These are phyloP conservation scores for Petasospora fabianii DNA, from an alignment of 1,139 yeast genomes.

Conservation along the genomic window DNA sequence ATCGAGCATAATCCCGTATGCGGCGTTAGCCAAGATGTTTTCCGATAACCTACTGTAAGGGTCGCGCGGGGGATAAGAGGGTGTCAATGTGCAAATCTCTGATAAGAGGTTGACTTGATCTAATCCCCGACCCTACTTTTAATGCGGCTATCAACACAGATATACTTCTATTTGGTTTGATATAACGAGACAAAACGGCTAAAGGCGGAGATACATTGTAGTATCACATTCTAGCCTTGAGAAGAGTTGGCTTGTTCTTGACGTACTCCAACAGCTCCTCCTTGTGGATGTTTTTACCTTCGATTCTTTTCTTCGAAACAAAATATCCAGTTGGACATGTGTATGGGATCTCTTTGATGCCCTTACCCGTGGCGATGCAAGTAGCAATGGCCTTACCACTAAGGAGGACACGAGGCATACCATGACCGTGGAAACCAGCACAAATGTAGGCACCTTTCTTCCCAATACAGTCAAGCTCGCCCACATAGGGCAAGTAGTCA, in stretches of 20 bases:
- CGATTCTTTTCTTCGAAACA: constrained; percentile 17
- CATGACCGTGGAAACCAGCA: constrained; percentile 47
- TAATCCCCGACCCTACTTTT: no score
- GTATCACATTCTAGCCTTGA: neutral
- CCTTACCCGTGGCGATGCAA: constrained; percentile 14
- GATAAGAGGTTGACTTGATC: no score
- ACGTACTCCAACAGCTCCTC: constrained; percentile 9
- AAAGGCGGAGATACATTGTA: no score
- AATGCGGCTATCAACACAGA: no score
- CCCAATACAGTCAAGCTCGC: constrained; percentile 21
- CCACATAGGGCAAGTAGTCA: constrained; percentile 23
- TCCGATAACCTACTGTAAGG: no score
- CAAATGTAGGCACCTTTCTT: constrained; percentile 31
- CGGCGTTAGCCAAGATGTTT: no score
- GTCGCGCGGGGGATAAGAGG: no score
- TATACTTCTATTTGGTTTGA: no score
- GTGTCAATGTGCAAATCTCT: no score
- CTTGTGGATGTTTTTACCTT: constrained; percentile 10
- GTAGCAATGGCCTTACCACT: constrained; percentile 22
- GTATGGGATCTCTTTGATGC: constrained; percentile 14
- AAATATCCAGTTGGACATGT: constrained; percentile 18
- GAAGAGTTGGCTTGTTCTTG: neutral
- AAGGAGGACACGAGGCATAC: constrained; percentile 42
- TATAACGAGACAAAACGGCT: no score
- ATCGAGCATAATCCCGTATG: no score